Conservation (phyloP, 768 basidiomycete species). For the Hemileccinum rubropunctum region DNA sequence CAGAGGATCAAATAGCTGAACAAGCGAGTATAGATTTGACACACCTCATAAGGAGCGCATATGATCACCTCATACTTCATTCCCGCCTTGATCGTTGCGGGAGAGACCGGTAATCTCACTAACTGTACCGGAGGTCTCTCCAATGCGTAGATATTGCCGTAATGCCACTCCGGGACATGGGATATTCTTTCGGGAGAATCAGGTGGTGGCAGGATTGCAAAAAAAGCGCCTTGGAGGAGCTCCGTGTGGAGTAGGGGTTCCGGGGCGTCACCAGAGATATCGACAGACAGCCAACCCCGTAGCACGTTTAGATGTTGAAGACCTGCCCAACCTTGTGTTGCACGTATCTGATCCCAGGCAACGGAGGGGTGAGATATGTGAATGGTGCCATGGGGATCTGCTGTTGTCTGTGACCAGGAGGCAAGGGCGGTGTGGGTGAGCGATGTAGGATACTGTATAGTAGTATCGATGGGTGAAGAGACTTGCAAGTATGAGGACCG, state of each 20-base stretch:
- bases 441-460: slow-evolving; percentile 57
- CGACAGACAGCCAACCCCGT: slow-evolving; percentile 57
- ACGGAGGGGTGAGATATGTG: slow-evolving; percentile 63
- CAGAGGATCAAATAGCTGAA: background rate
- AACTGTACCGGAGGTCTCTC: slow-evolving; percentile 48
- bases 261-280: background rate
- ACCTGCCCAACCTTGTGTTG: slow-evolving; percentile 83
- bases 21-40: slow-evolving; percentile 1
- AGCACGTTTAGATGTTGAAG: slow-evolving; percentile 78
- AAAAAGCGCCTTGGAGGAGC: slow-evolving; percentile 72
- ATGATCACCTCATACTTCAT: slow-evolving; percentile 68
- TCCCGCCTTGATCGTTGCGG: slow-evolving; percentile 34
- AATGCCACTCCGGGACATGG: slow-evolving; percentile 57
- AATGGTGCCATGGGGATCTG: slow-evolving; percentile 46
- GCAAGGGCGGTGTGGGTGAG: slow-evolving; percentile 39
- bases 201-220: slow-evolving; percentile 56
- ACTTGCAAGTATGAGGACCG: slow-evolving; percentile 6
- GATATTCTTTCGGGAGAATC: slow-evolving; percentile 26
- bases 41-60: slow-evolving; percentile 82
- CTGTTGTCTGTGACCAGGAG: slow-evolving; percentile 50
- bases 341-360: slow-evolving; percentile 64
- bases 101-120: slow-evolving; percentile 48
- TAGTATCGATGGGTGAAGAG: slow-evolving; percentile 9
- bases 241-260: slow-evolving; percentile 54
- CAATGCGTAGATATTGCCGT: slow-evolving; percentile 84